Base-by-base conservation (phyloP, 2,329 filamentous ascomycete genomes). In the Sphaceloma murrayae region DNA sequence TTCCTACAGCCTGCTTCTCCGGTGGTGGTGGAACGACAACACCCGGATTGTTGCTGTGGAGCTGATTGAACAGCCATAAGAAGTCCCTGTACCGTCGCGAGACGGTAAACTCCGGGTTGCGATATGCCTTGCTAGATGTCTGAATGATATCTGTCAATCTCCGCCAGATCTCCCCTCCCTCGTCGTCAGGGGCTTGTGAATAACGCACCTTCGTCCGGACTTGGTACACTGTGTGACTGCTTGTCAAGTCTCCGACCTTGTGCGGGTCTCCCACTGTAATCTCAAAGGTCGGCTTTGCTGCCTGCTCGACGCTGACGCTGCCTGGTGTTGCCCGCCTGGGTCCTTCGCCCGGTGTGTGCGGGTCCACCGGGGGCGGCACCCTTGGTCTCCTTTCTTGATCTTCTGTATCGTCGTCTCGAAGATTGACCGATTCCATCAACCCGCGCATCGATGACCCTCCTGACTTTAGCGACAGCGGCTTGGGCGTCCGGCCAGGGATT, bases 71-170 rank as follows among this genome's bases (percentile, higher is more conserved):
- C 19, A 98, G 78, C 91, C 91, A 98, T 43, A 98, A 70, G 62
- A 98, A 98, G 65, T 98, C 91, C 48, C 88, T 81, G 64, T 96
- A 98, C 58, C 91, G 78, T 55, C 91, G 77, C 57, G 87, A 94
- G 54, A 98, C 91, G 46, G 86, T 81, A 58, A 98, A 96, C 58
- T 94, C 88, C 43, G 85, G 73, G 57, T 89, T 83, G 59, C 84
- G 85, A 65, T 96, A 98, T 42, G 87, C 91, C 68, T 95, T 95
- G 27, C 89, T 96, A 1, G 86, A 85, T 9, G 91, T 98, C 84
- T 93, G 53, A 6, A 32, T 27, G n/a, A 14, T 27, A 36, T 17
- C 19, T 19, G 36, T 33, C 30, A 34, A 31, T 39, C 26, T 36
- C 21, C 43, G 16, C 26, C 30, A 34, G 36, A 46, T 17, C 18